A percentile compares a stretch with the other conserved stretches of the same genome.
Evolutionary conservation across 2,329 filamentous ascomycete genomes (phyloP).

Genomic region (Xylariaceae sp.): DNA sequence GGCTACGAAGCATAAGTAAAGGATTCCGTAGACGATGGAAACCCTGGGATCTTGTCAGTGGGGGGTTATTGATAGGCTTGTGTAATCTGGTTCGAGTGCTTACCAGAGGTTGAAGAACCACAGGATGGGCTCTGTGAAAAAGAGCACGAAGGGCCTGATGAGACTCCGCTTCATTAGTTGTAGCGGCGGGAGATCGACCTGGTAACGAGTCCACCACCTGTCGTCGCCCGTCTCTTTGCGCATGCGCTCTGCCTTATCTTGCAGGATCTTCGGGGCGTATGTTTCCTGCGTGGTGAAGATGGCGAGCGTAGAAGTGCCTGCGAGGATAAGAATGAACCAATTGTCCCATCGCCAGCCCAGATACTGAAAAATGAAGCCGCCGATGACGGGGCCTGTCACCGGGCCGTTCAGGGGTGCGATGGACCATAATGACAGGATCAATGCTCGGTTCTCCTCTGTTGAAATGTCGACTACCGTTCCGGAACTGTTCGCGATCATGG

Average conservation of each 20-base stretch:
- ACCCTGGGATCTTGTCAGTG: constrained; percentile 47
- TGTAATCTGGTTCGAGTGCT: constrained; percentile 21
- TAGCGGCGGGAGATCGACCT: constrained; percentile 61
- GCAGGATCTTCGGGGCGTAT: constrained; percentile 67
- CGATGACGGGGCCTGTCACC: constrained; percentile 63
- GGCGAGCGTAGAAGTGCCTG: constrained; percentile 56
- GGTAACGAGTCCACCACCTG: constrained; percentile 76
- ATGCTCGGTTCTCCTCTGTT: constrained; percentile 71
- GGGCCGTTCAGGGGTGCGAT: constrained; percentile 76
- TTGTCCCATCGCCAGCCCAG: constrained; percentile 86
- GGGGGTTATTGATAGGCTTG: not conserved
- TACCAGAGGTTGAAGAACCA: constrained; percentile 67
- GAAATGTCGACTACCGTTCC: constrained; percentile 81
- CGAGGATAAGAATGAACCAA: constrained; percentile 73
- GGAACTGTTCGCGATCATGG: constrained; percentile 78
- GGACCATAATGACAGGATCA: constrained; percentile 79
- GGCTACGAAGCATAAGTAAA: constrained; percentile 87
- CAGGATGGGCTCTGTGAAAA: constrained; percentile 75
- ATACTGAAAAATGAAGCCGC: constrained; percentile 73
- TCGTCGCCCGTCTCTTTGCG: constrained; percentile 67
- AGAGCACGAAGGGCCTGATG: constrained; percentile 71
- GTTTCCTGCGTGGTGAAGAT: constrained; percentile 66
- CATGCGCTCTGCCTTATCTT: constrained; percentile 58
- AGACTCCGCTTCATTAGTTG: constrained; percentile 71
- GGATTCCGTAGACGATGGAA: constrained; percentile 77